Evolutionary conservation across 345 rosid genomes (phyloP), one percentile per base, ranked within the genome.

Genomic region (Melaleuca alternifolia): DNA sequence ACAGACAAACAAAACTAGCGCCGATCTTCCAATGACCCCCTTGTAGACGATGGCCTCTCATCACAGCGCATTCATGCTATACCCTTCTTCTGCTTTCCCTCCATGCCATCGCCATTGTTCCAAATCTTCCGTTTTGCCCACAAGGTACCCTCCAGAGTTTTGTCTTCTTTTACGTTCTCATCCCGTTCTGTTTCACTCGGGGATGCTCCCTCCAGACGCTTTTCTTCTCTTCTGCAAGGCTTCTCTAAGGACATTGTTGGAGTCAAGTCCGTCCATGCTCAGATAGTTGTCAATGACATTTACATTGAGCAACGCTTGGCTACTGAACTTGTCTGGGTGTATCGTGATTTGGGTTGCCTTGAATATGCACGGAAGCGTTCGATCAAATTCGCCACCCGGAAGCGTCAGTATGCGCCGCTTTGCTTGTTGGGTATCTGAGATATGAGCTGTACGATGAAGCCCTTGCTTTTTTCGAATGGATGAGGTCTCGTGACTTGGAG

Each of bases 211-310:
- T 33, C 24, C 46, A 4, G 46, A 30, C 46, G 77, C 16, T 65
- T 65, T 1, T 65, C 77, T 10, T 65, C 46, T 65, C 76, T 85
- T 41, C 83, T 89, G 88, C 83, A 86, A 0, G 85, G 86, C 50
- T 86, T 53, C 57, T 61, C 88, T 18, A 46, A 87, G 53, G 48
- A 84, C 83, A 71, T 50, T 16, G 44, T 61, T 14, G 37, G 86
- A 65, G 57, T 90, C 84, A 89, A 89, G 48, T 86, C 92, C 52
- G 88, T 90, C 30, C 91, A 89, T 82, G 89, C 89, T 26, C 90
- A 59, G 81, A 87, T 90, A 14, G 54, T 86, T 54, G 62, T 85
- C 15, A 88, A 62, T 6, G 86, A 71, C 16, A 41, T 85, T 21
- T 51, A 56, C 33, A 52, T 16, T 28, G 85, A 87, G 48, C 92